Percentiles rank a stretch among this genome's conserved stretches.
phyloP scores from a whole-genome alignment of 768 basidiomycete genomes.

The Tephrocybe rancida region DNA sequence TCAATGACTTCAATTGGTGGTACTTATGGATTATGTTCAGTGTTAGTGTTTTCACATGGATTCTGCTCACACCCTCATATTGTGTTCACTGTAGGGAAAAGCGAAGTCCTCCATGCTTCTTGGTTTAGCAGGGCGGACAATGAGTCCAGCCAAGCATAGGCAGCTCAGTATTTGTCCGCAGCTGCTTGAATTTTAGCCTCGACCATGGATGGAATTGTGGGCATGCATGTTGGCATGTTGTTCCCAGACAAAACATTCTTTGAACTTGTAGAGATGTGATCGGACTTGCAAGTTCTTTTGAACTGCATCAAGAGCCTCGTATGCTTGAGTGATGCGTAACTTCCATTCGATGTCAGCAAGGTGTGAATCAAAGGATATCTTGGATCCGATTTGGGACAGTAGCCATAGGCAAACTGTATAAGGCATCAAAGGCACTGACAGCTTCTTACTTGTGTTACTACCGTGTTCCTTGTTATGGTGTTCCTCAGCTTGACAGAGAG shows the following conservation, averaged over 20 bases:
- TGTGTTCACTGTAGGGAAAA: too few species aligned
- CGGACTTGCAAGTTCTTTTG: slow-evolving; percentile 4
- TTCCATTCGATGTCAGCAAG: slow-evolving; percentile 11
- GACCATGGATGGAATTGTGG: background rate
- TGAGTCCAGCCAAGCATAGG: background rate
- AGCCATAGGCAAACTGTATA: slow-evolving; percentile 5
- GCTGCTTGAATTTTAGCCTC: background rate
- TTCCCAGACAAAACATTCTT: slow-evolving; percentile 9
- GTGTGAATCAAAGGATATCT: background rate
- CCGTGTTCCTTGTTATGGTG: too few species aligned
- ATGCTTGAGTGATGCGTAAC: slow-evolving; percentile 11
- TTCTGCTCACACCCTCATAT: too few species aligned
- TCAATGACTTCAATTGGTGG: too few species aligned
- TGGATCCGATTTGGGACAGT: slow-evolving; percentile 4
- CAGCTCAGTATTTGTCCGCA: slow-evolving; percentile 8
- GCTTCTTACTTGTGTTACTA: too few species aligned
- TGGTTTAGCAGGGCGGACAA: background rate
- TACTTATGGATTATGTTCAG: too few species aligned
- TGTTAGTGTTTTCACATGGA: too few species aligned
- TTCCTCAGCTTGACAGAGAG: background rate
- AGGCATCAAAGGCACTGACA: background rate
- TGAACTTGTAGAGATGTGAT: slow-evolving; percentile 11
- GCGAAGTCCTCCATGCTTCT: background rate
- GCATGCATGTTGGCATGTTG: slow-evolving; percentile 13
- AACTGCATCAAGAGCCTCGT: slow-evolving; percentile 14